Base-by-base conservation (phyloP, 257 asterid genomes). In the Prunella vulgaris region DNA sequence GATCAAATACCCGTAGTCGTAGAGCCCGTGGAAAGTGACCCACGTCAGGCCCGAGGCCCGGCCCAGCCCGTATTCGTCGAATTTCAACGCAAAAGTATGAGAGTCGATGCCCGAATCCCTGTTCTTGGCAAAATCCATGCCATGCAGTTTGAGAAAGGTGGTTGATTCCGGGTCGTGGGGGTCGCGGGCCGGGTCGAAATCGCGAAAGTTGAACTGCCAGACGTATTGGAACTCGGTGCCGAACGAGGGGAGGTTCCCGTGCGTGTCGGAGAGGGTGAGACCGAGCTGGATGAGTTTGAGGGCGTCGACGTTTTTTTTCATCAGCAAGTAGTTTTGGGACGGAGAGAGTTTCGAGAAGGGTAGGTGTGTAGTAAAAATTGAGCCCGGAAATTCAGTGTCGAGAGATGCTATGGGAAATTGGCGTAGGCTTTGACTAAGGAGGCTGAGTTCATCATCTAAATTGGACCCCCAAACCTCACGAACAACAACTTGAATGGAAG, bases 211-310 rank as follows among this genome's bases (percentile, higher is more conserved):
- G 28, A 68, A 68, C 57, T 68, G 56, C 57, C 73, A 68, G 0
- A 37, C 27, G 27, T 4, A 8, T 2, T 20, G 13, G 24, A 1
- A 7, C 1, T 12, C 8, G 7, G 58, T 51, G 28, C 27, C 27
- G 27, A 51, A 51, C 0, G 21, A 8, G 1, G 58, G 58, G 33
- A 53, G 60, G 30, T 22, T 53, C 3, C 63, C 63, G 33, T 3
- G 6, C 5, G 42, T 2, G 44, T 68, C 56, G 18, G 73, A 69
- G 27, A 68, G 65, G 6, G 65, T 56, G 57, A 69, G 40, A 0
- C 73, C 65, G 18, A 68, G 28, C 10, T 68, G 73, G 17, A 68
- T 37, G 30, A 68, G 32, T 12, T 68, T 37, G 25, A 52, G 25
- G 0, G 56, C 27, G 40, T 68, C 65, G 6, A 68, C 65, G 15